These are phyloP conservation scores for Toxoplasma gondii DNA, from an alignment of 169 alveolate species.

Conservation along the genomic window DNA sequence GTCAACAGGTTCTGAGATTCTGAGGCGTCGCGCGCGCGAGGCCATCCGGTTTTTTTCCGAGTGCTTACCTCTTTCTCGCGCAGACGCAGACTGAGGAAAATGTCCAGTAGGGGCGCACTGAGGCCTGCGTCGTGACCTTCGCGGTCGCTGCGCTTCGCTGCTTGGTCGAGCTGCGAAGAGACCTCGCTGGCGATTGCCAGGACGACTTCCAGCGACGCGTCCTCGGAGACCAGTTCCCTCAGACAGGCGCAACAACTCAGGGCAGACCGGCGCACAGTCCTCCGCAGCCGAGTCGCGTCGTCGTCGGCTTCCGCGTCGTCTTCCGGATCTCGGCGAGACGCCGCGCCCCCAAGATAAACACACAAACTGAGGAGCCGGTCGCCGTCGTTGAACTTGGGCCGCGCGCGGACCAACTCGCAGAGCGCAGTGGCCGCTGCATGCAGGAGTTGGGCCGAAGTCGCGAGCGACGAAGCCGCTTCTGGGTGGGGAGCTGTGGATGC, in stretches of 20 bases:
- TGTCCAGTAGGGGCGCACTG: neutral
- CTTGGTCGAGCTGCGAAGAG: neutral
- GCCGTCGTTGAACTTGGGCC: neutral
- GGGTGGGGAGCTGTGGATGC: too few relatives aligned
- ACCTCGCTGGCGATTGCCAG: neutral
- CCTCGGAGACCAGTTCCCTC: neutral
- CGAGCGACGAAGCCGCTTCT: neutral
- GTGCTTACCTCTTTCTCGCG: neutral
- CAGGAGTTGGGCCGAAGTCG: neutral
- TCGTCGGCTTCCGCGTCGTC: neutral
- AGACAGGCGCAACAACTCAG: neutral
- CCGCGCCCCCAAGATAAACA: neutral
- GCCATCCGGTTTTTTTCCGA: too few relatives aligned
- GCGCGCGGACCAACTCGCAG: neutral
- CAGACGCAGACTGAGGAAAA: neutral
- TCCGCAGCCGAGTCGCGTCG: neutral
- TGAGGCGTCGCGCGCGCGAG: too few relatives aligned
- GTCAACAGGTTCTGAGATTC: too few relatives aligned
- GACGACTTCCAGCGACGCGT: neutral
- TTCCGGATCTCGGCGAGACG: neutral
- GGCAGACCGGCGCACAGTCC: neutral
- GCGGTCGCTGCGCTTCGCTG: neutral
- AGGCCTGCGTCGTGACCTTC: neutral
- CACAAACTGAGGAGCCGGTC: neutral
- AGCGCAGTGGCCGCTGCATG: conserved; percentile 4